Base-by-base conservation (phyloP, 352 stramenopile genomes). In the Phytophthora palmivora region DNA sequence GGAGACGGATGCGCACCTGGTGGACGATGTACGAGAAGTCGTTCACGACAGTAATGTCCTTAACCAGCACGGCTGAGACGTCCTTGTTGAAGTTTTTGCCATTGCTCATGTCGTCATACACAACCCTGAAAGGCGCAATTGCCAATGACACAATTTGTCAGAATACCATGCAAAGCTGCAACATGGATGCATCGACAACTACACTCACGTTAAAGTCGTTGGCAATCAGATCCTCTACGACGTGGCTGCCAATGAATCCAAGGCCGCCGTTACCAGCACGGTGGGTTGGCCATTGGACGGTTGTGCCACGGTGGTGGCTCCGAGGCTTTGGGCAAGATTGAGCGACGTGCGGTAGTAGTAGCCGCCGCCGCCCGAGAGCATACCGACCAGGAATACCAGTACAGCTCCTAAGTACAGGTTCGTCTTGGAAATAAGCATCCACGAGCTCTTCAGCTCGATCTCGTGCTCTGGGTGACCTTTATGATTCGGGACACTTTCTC, bases 61-160 rank as follows among this genome's bases (percentile, higher is more conserved):
- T 94, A 47, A 94, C 70, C 24, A 92, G 67, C 53, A 93, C 79
- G 9, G 82, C 80, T 15, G 82, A 79, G 22, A 78, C 52, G 49
- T 78, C 78, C 43, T 79, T 78, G 71, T 94, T 90, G 44, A 92
- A 91, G 68, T 94, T 94, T 51, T 82, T 84, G 58, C 84, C 84
- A 59, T 94, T 94, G 79, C 84, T 94, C 84, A 92, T 92, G 67
- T 94, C 84, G 48, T 94, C 84, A 58, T 91, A 92, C 58, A 94
- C 80, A 30, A 94, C 79, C 84, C 80, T 90, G 49, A 21, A 33
- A 47, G 15, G 1, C 9, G n/a, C 11, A 47, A 18, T 22, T 16
- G 10, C 19, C n/a, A 42, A 24, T 36, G 2, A 50, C 4, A 37
- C 7, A 44, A 2, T 14, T 44, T 50, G 37, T 60, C 37, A 60